Base-by-base conservation (phyloP, 2,329 filamentous ascomycete genomes). In the Penicillium sp. region DNA sequence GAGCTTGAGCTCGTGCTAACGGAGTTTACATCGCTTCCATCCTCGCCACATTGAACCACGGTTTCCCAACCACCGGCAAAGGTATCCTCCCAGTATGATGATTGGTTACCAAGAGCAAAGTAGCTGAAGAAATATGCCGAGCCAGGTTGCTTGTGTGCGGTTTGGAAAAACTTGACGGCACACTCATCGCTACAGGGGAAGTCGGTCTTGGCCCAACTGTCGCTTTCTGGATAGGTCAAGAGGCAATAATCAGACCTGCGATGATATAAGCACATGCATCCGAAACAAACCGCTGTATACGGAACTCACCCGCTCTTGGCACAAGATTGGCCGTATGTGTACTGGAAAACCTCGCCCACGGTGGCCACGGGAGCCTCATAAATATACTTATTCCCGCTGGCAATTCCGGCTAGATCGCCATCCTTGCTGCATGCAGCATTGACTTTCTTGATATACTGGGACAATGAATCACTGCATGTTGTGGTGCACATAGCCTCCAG, bases 181-280 rank as follows among this genome's bases (percentile, higher is more conserved):
- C 66, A 70, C 39, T 57, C 51, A 45, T 70, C 62, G 38, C 40
- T 51, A 44, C 67, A 71, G 35, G 60, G 55, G 50, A 69, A 68
- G 30, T 54, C 42, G 18, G 54, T n/a, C 39, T 19, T 26, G 40
- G 51, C 58, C 61, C 61, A 65, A 53, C 61, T 51, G 1, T 36
- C 32, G 35, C 57, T 56, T 0, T 14, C 4, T 52, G 57, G 41
- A 48, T 56, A 60, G 41, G 57, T 63, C 56, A 67, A 56, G 54
- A 52, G 61, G 47, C 66, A 69, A 56, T 63, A 67, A 38, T 61
- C 55, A 36, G 63, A 59, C 23, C 66, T 68, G 42, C 32, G 38
- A 46, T 40, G 27, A 41, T 27, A 26, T 56, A 43, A 55, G 57
- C 16, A 51, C 4, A 39, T 60, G 16, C 23, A 43, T 43, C 27